phyloP scores from a whole-genome alignment of 192 early-diverging fungal genomes.

The Backusella sp. region DNA sequence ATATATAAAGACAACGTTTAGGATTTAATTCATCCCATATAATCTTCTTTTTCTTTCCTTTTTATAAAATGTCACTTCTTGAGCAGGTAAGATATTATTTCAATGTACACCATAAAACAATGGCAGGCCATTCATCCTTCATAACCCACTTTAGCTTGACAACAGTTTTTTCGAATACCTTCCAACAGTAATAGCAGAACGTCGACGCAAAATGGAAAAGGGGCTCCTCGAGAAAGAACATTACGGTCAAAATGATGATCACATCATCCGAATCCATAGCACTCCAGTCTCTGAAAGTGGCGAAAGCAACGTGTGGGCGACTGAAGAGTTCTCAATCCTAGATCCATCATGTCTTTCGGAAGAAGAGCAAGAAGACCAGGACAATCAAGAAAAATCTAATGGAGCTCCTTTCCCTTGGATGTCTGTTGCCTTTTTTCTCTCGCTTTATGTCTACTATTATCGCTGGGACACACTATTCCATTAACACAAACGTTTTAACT shows the following conservation, averaged over 20 bases:
- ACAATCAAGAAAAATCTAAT: not conserved
- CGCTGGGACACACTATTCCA: not conserved
- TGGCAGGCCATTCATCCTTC: not conserved
- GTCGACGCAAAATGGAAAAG: not conserved
- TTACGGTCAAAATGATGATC: not conserved
- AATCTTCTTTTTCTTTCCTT: not conserved
- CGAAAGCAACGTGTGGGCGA: not conserved
- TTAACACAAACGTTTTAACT: not conserved
- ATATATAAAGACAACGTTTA: not conserved
- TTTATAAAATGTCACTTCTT: not conserved
- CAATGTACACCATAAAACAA: not conserved
- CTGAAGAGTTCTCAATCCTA: not conserved
- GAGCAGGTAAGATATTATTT: not conserved
- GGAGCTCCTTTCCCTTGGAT: not conserved
- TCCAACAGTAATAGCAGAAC: not conserved
- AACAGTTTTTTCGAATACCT: not conserved
- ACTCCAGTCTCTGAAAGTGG: not conserved
- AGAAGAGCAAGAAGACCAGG: not conserved
- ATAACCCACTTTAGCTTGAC: not conserved
- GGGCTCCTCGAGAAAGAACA: not conserved
- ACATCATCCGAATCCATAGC: no score
- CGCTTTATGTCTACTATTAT: not conserved
- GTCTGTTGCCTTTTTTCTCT: not conserved
- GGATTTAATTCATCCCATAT: not conserved
- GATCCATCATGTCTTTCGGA: not conserved